These are phyloP conservation scores for Physcomitrellopsis africana DNA, from an alignment of 225 moss, liverwort and hornwort genomes.

Conservation along the genomic window DNA sequence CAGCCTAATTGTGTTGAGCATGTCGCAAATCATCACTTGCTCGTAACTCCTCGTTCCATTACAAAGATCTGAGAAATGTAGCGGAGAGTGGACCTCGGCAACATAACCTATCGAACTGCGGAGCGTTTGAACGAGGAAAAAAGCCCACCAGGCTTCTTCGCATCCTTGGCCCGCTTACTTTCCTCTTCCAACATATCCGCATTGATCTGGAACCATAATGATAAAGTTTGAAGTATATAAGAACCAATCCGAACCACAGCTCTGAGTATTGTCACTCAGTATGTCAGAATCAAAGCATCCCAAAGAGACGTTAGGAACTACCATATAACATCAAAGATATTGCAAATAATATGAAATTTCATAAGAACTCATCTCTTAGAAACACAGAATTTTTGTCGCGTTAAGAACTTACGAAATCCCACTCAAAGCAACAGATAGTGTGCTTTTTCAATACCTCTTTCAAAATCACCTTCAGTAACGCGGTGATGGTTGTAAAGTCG, in stretches of 20 bases:
- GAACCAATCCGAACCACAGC: neutral
- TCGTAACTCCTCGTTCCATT: constrained; percentile 4
- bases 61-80: constrained; percentile 17
- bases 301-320: neutral
- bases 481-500: constrained; percentile 45
- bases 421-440: neutral
- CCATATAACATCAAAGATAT: neutral
- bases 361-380: neutral
- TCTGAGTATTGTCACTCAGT: neutral
- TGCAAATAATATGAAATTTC: neutral
- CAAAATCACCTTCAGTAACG: constrained; percentile 35
- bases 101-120: constrained; percentile 30
- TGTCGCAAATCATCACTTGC: constrained; percentile 11
- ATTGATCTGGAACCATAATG: constrained; percentile 41
- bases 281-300: constrained; percentile 2
- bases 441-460: constrained; percentile 42
- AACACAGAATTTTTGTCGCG: neutral
- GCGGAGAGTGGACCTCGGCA: constrained; percentile 12
- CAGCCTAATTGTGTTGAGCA: constrained; percentile 23
- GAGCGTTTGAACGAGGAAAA: constrained; percentile 57
- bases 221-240: neutral
- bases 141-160: constrained; percentile 45
- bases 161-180: constrained; percentile 40
- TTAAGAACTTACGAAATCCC: neutral
- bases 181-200: constrained; percentile 40